Evolutionary conservation across 257 asterid genomes (phyloP), one percentile per base, ranked within the genome.

Genomic region (Gentiana straminea): DNA sequence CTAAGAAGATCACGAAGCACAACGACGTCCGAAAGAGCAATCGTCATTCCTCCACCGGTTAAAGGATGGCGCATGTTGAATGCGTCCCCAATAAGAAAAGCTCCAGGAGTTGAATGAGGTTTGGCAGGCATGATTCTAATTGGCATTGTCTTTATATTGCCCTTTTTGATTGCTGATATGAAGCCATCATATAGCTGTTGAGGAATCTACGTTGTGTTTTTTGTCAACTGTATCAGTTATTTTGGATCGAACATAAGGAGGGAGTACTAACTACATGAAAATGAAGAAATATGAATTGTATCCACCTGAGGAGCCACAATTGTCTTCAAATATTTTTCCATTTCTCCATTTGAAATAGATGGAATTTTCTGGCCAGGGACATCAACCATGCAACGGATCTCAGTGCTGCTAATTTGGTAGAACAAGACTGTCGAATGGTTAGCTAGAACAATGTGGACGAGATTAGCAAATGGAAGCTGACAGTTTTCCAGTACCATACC

Each of bases 31-130:
- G 70, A 63, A n/a, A 74, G 59, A 45, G 73, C 75, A 34, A 74
- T 76, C 9, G 76, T 74, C 79, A 74, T 74, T 66, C 79, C 79
- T 15, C 76, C 79, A 9, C 79, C 79, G 0, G 79, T 74, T 58
- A 70, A 51, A 58, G 79, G 76, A 32, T 74, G 76, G 36, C 79
- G 66, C 76, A 74, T 70, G 63, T 74, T 74, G 70, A 74, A 70
- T 13, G 79, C 79, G 15, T 74, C 79, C 37, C 79, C 79, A 13
- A 74, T 13, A 5, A 74, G 49, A 34, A 74, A 59, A 4, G 76
- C 79, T 4, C 79, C 76, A 0, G 76, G 73, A 3, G 75, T 74
- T 38, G 73, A 69, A 35, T 62, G 75, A 51, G 76, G 79, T 38
- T 54, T 61, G 58, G 79, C 79, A 5, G 79, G 75, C 76, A 74